A percentile compares a stretch with the other conserved stretches of the same genome.
Evolutionary conservation across 2,329 filamentous ascomycete species (phyloP).

Genomic region (Phyllosticta citriasiana): DNA sequence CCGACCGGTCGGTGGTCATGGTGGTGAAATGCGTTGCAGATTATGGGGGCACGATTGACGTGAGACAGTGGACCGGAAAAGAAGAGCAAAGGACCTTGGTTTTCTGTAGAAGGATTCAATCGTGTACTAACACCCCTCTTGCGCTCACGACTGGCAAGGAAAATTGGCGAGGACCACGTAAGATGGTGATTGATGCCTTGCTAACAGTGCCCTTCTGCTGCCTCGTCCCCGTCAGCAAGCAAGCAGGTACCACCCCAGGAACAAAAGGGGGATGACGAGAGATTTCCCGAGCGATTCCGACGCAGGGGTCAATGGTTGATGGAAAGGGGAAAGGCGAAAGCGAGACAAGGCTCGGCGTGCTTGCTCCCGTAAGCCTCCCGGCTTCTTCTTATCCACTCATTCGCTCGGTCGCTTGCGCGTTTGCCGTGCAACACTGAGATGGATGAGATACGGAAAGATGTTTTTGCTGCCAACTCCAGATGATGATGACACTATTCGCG

Average conservation of each 20-base stretch:
- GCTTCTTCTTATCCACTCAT: not conserved
- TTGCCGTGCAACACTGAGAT: not conserved
- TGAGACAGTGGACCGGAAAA: not conserved
- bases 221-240: not conserved
- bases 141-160: not conserved
- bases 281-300: not conserved
- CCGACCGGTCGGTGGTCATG: not conserved
- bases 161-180: not conserved
- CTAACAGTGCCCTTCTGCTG: not conserved
- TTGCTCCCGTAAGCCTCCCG: not conserved
- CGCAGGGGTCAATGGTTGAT: not conserved
- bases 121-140: not conserved
- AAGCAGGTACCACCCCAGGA: not conserved
- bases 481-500: not conserved
- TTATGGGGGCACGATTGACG: not conserved
- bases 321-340: not conserved
- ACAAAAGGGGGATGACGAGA: not conserved
- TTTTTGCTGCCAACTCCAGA: not conserved
- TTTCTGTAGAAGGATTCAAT: not conserved
- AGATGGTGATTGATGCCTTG: not conserved
- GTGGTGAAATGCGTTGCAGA: not conserved
- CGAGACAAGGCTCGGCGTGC: not conserved
- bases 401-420: not conserved
- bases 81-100: not conserved
- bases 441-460: not conserved